phyloP scores from a whole-genome alignment of 2,329 filamentous ascomycete genomes.

The Penicillium glabrum region DNA sequence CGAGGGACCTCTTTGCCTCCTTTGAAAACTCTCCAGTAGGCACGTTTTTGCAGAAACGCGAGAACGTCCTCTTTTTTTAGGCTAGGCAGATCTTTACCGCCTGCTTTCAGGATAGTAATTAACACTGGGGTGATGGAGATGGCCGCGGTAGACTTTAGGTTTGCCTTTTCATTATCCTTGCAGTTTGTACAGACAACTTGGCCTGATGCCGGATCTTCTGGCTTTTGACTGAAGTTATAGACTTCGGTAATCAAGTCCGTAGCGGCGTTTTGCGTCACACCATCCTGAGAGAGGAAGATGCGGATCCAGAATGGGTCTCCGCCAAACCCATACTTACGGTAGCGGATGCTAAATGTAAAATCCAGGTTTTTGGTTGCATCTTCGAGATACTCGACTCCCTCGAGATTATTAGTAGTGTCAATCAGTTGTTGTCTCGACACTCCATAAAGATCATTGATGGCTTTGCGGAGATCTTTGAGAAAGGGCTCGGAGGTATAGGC shows the following conservation, averaged over 20 bases:
- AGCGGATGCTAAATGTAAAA: constrained; percentile 9
- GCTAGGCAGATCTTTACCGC: constrained; percentile 1
- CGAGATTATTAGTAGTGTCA: not conserved
- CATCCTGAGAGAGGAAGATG: constrained; percentile 3
- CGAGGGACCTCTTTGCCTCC: not conserved
- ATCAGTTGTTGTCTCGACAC: constrained; percentile 1
- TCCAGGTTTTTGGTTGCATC: constrained; percentile 4
- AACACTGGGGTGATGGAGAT: constrained; percentile 8
- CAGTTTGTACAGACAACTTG: constrained; percentile 8
- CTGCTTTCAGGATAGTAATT: constrained; percentile 1
- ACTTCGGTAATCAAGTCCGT: constrained; percentile 7
- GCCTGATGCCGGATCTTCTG: not conserved
- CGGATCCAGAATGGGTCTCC: constrained; percentile 12
- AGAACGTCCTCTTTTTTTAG: constrained; percentile 5
- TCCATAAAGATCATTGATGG: constrained; percentile 8
- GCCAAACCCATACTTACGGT: constrained; percentile 7
- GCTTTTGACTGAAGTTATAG: constrained; percentile 12
- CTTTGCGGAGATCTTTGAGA: not conserved
- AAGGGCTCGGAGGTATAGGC: not conserved
- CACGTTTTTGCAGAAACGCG: constrained; percentile 1
- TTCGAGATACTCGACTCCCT: constrained; percentile 2
- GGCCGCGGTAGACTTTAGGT: constrained; percentile 4
- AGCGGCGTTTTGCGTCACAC: not conserved
- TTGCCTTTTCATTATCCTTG: constrained; percentile 3
- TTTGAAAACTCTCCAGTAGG: constrained; percentile 9